Evolutionary conservation across 805 yeast species (phyloP), one percentile per base, ranked within the genome.

Genomic region (Candida lessepsii): DNA sequence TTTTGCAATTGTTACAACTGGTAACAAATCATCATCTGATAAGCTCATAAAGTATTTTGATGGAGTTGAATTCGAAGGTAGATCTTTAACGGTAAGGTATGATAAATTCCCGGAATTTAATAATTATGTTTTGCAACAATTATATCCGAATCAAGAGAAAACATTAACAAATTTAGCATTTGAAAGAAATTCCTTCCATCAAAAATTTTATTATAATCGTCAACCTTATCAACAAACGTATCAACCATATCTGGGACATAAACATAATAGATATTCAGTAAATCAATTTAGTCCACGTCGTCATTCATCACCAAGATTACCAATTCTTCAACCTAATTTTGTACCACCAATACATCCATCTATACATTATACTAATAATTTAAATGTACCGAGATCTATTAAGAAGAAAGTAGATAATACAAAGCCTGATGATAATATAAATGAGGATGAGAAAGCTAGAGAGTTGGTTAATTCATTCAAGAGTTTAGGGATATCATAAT

Each of bases 1-100:
- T 2, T 82, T 78, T 63, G 88, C 87, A 1, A 72, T 82, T 35
- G 85, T 79, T 1, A 67, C 73, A 3, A 80, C 78, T 17, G 65
- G 65, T 1, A 56, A 67, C 27, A 67, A 63, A 23, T 65, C 58
- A 7, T 76, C 75, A 25, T 76, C 84, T 3, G 61, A 62, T 3
- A 61, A 62, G 29, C 67, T 80, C 11, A 80, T 82, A 31, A 59
- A 64, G 18, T 41, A 54, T 29, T 76, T 81, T 49, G 75, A 82
- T 52, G 76, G 76, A 9, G 50, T 54, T 2, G 64, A 55, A n/a
- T 83, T 80, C 50, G 75, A 77, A 52, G 86, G 86, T 0, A 61
- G 89, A 28, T 60, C 66, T 5, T 58, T 82, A 21, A 78, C 82
- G 3, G 87, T 82, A 2, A 57, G 87, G 17, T 78, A 65, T 51